Conservation (phyloP, 108 stramenopile species). For the Epithemia pelagica region DNA sequence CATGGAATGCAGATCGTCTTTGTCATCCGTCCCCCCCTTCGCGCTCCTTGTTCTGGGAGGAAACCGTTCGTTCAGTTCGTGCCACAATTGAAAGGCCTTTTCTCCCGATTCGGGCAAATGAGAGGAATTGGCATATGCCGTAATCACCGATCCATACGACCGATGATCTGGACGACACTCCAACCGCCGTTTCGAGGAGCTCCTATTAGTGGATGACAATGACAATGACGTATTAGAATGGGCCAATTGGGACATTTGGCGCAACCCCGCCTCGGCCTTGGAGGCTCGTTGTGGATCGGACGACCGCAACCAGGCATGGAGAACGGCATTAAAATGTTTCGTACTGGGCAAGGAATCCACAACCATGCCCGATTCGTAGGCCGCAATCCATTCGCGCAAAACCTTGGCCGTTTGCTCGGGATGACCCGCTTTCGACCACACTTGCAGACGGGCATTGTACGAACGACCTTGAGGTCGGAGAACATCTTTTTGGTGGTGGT, state of each 20-base stretch:
- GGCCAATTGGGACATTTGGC: not conserved
- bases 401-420: not conserved
- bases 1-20: not conserved
- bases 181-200: not conserved
- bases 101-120: not conserved
- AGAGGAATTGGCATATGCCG: not conserved
- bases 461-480: not conserved
- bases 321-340: conserved; percentile 2
- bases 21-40: not conserved
- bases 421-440: conserved; percentile 3
- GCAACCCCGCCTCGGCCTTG: not conserved
- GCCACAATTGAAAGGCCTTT: not conserved
- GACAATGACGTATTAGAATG: too few relatives aligned
- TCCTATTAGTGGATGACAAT: too few relatives aligned
- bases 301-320: not conserved
- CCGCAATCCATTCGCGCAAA: not conserved
- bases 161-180: not conserved
- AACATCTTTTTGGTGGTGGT: not conserved
- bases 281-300: not conserved
- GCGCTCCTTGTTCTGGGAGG: not conserved
- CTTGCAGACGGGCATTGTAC: not conserved
- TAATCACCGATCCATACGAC: not conserved
- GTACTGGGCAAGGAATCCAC: not conserved
- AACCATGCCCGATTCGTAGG: not conserved
- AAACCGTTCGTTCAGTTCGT: not conserved